Evolutionary conservation across 495 filamentous ascomycete species (phyloP), one percentile per base, ranked within the genome.

Genomic region (Trichoderma gamsii): DNA sequence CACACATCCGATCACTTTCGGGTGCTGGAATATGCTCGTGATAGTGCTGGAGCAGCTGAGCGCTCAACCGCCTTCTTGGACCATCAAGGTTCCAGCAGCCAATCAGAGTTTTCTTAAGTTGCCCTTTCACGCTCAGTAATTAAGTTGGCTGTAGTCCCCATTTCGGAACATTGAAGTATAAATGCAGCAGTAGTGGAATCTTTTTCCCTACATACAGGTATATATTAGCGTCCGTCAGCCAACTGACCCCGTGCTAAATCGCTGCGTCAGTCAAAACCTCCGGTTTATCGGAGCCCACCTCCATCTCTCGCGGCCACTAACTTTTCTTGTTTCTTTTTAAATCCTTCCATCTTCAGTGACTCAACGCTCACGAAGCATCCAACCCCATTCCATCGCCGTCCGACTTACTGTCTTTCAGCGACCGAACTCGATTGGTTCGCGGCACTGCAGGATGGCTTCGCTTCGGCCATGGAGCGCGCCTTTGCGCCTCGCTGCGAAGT

Each of bases 281-380:
- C 56, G 56, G 56, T 61, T 32, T 61, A 61, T 61, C 56, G 56
- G 56, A 61, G 56, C 56, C 23, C 56, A 29, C 56, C 56, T 61
- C 56, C 27, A 61, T 29, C 56, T 61, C 8, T 21, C n/a, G 51
- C 3, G 56, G 27, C 23, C 56, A 61, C 23, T 29, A 61, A 61
- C 23, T 61, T 61, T 61, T 61, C 12, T 11, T 4, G 23, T 16
- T 61, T 32, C 56, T 25, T 25, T 25, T 61, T 32, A 38, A 38
- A 38, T n/a, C 27, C 16, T 25, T 61, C 27, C 27, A 29, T 9
- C 56, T 16, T n/a, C 27, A 29, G 13, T n/a, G 56, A 61, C 56
- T 61, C 56, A 61, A 27, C 56, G 27, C 56, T 38, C 56, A 32
- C 56, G 12, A 9, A 61, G 15, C 23, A 27, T 23, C 12, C 56